phyloP scores from a whole-genome alignment of 2,329 filamentous ascomycete species.

The Parafenestella ontariensis region DNA sequence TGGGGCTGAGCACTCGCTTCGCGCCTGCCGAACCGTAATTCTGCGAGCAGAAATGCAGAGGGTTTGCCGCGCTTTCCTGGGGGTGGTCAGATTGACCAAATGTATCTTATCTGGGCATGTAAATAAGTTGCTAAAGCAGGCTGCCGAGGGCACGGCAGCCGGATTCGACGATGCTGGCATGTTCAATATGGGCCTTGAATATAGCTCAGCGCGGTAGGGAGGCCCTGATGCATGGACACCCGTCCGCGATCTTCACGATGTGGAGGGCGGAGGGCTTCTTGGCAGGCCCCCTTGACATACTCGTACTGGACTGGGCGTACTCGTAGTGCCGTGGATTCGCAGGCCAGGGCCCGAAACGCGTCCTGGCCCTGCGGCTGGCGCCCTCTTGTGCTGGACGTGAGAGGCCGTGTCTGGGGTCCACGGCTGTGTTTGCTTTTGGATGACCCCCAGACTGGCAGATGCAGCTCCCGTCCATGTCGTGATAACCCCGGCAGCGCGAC shows the following conservation, averaged over 20 bases:
- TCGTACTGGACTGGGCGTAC: constrained; percentile 6
- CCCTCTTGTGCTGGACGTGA: constrained; percentile 4
- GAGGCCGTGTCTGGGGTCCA: background rate
- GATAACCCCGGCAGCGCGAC: background rate
- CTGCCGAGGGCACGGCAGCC: background rate
- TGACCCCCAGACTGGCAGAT: too few species aligned
- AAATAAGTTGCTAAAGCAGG: background rate
- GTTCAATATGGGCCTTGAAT: background rate
- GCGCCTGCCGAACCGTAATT: background rate
- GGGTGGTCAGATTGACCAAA: constrained; percentile 6
- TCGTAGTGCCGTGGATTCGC: constrained; percentile 23
- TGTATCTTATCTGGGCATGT: background rate
- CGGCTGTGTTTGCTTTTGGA: background rate
- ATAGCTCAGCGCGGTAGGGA: background rate
- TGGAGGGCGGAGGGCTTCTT: constrained; percentile 21
- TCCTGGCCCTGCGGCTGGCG: constrained; percentile 19
- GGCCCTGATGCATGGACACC: background rate
- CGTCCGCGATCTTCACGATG: constrained; percentile 14
- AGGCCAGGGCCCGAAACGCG: constrained; percentile 16
- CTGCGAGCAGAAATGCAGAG: background rate
- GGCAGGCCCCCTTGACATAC: constrained; percentile 16
- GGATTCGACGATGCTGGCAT: background rate
- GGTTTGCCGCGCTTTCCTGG: constrained; percentile 2
- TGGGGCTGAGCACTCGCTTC: background rate
- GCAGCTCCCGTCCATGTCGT: background rate